Base-by-base conservation (phyloP, 768 basidiomycete genomes). In the Boletus insuetus region DNA sequence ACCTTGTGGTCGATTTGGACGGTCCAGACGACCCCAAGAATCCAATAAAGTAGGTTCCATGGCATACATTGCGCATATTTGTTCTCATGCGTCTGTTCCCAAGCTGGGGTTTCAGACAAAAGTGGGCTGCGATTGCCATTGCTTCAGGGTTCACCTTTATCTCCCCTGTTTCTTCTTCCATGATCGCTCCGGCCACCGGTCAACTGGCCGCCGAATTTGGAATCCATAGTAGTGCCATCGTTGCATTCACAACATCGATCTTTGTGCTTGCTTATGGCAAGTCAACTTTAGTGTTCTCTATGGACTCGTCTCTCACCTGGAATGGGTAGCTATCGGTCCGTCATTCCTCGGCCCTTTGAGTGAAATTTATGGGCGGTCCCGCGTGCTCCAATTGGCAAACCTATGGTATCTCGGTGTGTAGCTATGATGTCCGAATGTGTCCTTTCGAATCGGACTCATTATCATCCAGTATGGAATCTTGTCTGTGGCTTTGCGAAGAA, bases 101-200 rank as follows among this genome's bases (percentile, higher is more conserved):
- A n/a, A 67, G 87, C 64, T 87, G 87, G 86, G 64, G 74, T 4
- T 78, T 74, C 50, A 73, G 65, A 29, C 73, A 72, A 60, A 89
- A 86, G 75, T 87, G 86, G 87, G 79, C 75, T 0, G 82, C 82
- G 0, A 86, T 84, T 0, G 58, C 78, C n/a, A 76, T 87, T 29
- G 81, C 87, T 0, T 87, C 87, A 0, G 74, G 76, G 0, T 89
- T 86, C 64, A 85, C 87, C 0, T 85, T 88, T 64, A 85, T 88
- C 35, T 77, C 75, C 8, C 85, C 87, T 0, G 74, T 90, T 0
- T 83, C 87, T 0, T 91, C 89, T 5, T 81, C 87, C 5, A 89
- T 89, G 83, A 73, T 89, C 2, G 84, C 89, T 0, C 88, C 88
- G 0, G 88, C 87, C 0, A 72, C 76, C 0, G 55, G 59, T 4